Base-by-base conservation (phyloP, 2,329 filamentous ascomycete genomes). In the Ophiostoma montium region DNA sequence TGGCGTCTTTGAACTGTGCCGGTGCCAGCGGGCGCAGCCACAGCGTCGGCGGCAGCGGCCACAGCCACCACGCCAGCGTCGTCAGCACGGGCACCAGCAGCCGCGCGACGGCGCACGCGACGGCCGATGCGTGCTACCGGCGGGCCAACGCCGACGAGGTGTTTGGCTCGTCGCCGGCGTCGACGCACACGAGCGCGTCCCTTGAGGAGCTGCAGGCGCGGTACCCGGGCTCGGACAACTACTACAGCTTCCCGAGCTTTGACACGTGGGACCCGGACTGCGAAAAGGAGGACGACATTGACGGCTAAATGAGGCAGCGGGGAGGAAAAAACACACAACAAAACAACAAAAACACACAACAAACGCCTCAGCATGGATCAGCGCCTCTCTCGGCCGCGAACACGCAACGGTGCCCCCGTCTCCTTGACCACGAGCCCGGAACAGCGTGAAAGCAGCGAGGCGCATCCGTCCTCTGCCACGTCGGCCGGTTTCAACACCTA, bases 231-330 rank as follows among this genome's bases (percentile, higher is more conserved):
- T 64, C 66, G 58, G 73, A 69, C 50, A 74, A 76, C 53, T 86
- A 86, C 63, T 80, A 83, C 59, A 84, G 81, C 67, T 86, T 86
- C 60, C 82, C 82, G 15, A 82, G 75, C 61, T 85, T 84, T 62
- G 82, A 86, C 58, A 73, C 78, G 52, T 84, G 80, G 69, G 74
- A 75, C 38, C 67, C 67, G 18, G 69, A 67, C 50, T 64, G 65
- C 44, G 64, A 68, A 27, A 65, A 66, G 36, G 66, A 68, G 51
- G 66, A 69, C 38, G 54, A 53, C 3, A 44, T 50, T 6, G 53
- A 54, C 12, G 42, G 18, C 31, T 53, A 49, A 13, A 50, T 47
- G 49, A 47, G 33, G 6, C 10, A 23, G 11, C 30, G 19, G n/a
- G n/a, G n/a, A n/a, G n/a, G n/a, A n/a, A n/a, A n/a, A 18, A 21